Evolutionary conservation across 140 eudicot genomes (phyloP).

Genomic region (Ambrosia hybrid): DNA sequence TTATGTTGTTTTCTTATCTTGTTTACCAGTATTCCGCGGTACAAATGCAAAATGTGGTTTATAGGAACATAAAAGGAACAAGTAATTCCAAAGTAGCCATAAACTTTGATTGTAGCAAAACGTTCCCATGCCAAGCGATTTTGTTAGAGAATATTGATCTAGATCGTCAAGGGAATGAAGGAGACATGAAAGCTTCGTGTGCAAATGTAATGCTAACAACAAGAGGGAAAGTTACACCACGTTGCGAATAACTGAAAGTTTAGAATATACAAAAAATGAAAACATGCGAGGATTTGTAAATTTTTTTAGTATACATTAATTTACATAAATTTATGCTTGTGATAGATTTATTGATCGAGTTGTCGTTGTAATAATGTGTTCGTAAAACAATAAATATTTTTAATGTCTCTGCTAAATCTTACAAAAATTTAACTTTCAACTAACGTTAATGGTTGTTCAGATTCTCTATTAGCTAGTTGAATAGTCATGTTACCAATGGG

Average conservation of each 20-base stretch:
- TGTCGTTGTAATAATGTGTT: not conserved
- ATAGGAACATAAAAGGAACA: conserved; percentile 69
- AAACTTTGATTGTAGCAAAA: conserved; percentile 66
- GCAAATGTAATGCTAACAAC: conserved; percentile 30
- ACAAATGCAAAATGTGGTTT: conserved; percentile 53
- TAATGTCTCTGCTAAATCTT: too few species aligned
- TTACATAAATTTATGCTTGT: not conserved
- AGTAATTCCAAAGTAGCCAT: conserved; percentile 69
- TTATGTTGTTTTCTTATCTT: not conserved
- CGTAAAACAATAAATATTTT: not conserved
- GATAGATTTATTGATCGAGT: not conserved
- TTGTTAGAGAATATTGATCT: conserved; percentile 49
- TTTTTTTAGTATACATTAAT: not conserved
- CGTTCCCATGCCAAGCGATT: conserved; percentile 58
- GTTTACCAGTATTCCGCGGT: conserved; percentile 60
- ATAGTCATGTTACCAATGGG: too few species aligned
- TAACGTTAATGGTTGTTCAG: too few species aligned
- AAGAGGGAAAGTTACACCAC: conserved; percentile 44
- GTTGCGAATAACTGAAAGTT: conserved; percentile 29
- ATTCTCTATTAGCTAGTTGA: too few species aligned
- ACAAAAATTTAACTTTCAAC: too few species aligned
- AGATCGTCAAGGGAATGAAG: conserved; percentile 25
- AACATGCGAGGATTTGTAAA: not conserved
- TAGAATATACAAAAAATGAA: not conserved
- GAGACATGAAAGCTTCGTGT: conserved; percentile 45